Percentiles rank a stretch among this genome's conserved stretches.
phyloP scores from a whole-genome alignment of 768 basidiomycete species.

The Trametes meyenii region DNA sequence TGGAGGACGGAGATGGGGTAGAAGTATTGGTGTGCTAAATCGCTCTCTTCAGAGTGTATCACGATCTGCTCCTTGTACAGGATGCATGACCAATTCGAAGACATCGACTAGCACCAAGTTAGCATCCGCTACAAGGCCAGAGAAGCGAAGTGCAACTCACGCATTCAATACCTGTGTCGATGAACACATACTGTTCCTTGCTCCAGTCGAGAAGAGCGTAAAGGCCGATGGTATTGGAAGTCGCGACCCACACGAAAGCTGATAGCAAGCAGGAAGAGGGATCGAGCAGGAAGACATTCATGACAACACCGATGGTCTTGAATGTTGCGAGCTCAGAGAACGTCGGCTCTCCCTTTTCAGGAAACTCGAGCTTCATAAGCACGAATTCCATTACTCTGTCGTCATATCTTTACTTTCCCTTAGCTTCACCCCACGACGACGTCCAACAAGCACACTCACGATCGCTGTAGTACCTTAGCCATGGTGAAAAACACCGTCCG shows the following conservation, averaged over 20 bases:
- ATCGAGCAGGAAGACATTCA: slow-evolving; percentile 78
- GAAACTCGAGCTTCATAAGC: slow-evolving; percentile 68
- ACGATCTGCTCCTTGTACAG: slow-evolving; percentile 67
- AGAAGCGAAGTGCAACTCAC: slow-evolving; percentile 46
- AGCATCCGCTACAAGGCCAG: slow-evolving; percentile 1
- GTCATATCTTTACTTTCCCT: slow-evolving; percentile 38
- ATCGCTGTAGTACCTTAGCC: slow-evolving; percentile 55
- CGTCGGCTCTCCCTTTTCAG: slow-evolving; percentile 44
- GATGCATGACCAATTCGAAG: slow-evolving; percentile 80
- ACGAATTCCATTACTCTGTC: slow-evolving; percentile 70
- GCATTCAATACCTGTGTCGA: slow-evolving; percentile 75
- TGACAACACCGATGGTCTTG: slow-evolving; percentile 66
- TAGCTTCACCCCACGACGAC: background rate
- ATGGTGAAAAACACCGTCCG: slow-evolving; percentile 74
- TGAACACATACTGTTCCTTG: slow-evolving; percentile 65
- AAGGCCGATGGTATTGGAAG: slow-evolving; percentile 56
- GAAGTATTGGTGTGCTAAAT: slow-evolving; percentile 67
- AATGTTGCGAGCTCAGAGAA: slow-evolving; percentile 67
- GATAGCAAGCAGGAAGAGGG: slow-evolving; percentile 60
- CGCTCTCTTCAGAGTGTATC: slow-evolving; percentile 73
- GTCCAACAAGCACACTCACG: slow-evolving; percentile 17
- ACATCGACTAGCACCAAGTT: slow-evolving; percentile 47
- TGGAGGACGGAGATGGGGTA: slow-evolving; percentile 53
- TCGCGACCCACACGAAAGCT: slow-evolving; percentile 70
- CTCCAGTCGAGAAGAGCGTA: slow-evolving; percentile 71